Evolutionary conservation across 306 rosid species (phyloP), one percentile per base, ranked within the genome.

Genomic region (Cucumis cinereus): DNA sequence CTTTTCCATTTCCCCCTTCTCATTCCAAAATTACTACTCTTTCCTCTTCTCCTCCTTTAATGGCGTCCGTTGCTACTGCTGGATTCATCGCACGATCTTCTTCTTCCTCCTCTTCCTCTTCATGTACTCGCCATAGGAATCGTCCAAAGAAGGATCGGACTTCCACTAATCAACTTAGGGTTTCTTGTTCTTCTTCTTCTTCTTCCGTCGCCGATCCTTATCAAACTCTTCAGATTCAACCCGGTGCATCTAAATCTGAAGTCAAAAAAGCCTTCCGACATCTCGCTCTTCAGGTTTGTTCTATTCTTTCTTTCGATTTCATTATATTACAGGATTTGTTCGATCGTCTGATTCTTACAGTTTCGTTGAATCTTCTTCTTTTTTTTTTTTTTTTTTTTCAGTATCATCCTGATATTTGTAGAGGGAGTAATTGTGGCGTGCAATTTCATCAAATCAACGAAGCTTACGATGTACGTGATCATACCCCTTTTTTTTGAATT

Each of bases 351-450:
- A 20, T 40, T 67, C 6, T 3, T 19, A 20, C 40, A 4, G 28
- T 15, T 50, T 50, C 20, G 0, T 6, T 8, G 55, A 17, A n/a
- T n/a, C n/a, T n/a, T n/a, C n/a, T n/a, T n/a, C n/a, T n/a, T n/a
- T n/a, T n/a, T n/a, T n/a, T 52, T 0, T 5, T 30, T 30, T 3
- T 30, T 30, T 30, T 30, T 43, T 67, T 49, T 23, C 93, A 94
- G 98, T 94, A 92, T 41, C 99, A 94, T 83, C 98, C 98, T 6
- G 99, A 94, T 8, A 98, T 94, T 1, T 92, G 98, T 74, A 88
- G 86, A 81, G 97, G 93, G 45, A 89, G 10, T 75, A 90, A 90
- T 73, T 90, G 95, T 16, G 88, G 92, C 1, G 99, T 92, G 52
- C 88, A 88, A 72, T 92, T 94, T 87, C 90, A 92, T 54, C 80